A percentile compares a stretch with the other conserved stretches of the same genome.
phyloP scores from a whole-genome alignment of 2,329 filamentous ascomycete genomes.

The Ploettnerulaceae sp. region DNA sequence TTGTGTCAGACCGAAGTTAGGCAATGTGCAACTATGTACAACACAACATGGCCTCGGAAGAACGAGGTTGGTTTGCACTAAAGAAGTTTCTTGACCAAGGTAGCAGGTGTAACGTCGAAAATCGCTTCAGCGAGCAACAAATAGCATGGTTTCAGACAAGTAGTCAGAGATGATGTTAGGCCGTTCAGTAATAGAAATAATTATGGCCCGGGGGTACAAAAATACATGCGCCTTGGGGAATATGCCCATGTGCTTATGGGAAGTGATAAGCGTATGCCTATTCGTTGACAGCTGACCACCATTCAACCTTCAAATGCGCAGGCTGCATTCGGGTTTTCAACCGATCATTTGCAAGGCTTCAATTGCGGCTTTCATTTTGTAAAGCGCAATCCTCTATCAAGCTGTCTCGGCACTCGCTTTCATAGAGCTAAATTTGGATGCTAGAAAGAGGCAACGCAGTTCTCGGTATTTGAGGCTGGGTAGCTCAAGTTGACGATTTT shows the following conservation, averaged over 20 bases:
- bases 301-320: background rate
- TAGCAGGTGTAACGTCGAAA: background rate
- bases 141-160: no score
- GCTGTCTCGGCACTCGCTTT: background rate
- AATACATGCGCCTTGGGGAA: background rate
- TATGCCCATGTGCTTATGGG: slow-evolving; percentile 1
- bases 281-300: slow-evolving; percentile 5
- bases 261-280: background rate
- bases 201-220: background rate
- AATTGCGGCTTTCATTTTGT: background rate
- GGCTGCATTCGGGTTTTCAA: background rate
- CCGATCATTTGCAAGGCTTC: background rate
- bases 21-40: background rate
- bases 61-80: background rate
- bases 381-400: background rate
- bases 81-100: background rate
- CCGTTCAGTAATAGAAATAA: background rate
- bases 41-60: background rate
- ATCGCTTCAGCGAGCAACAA: background rate
- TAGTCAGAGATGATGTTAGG: background rate
- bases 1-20: slow-evolving; percentile 3
- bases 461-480: no score
- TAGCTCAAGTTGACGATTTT: no score
- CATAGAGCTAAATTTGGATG: no score
- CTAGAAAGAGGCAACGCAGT: background rate